phyloP scores from a whole-genome alignment of 1,139 yeast genomes.

The Geotrichum europaeum region DNA sequence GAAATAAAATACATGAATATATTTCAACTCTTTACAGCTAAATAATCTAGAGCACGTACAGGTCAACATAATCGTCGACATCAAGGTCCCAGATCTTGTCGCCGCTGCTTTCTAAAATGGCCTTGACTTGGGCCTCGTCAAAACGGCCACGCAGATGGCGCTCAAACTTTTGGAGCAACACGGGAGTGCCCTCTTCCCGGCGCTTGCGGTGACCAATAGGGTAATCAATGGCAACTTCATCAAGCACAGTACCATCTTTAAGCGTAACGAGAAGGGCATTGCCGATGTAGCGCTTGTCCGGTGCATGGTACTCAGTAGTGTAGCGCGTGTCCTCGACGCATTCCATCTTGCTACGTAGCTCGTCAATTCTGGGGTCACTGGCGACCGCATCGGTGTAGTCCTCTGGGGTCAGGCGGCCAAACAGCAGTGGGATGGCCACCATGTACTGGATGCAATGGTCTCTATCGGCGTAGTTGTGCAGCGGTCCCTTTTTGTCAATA shows the following conservation, averaged over 20 bases:
- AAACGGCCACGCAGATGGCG: conserved; percentile 46
- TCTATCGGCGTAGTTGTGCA: conserved; percentile 56
- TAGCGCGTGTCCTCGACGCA: conserved; percentile 47
- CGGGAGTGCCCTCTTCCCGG: conserved; percentile 54
- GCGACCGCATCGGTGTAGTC: conserved; percentile 51
- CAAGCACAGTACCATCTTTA: conserved; percentile 48
- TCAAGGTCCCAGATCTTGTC: conserved; percentile 39
- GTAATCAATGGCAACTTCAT: conserved; percentile 49
- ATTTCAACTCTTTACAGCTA: background rate
- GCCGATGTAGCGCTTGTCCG: conserved; percentile 52
- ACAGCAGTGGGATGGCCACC: conserved; percentile 51
- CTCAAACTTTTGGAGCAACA: conserved; percentile 45
- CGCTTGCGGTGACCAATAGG: conserved; percentile 55
- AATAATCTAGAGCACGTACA: conserved; percentile 34
- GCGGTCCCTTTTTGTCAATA: conserved; percentile 53
- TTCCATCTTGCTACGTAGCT: conserved; percentile 47
- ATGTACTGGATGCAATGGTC: conserved; percentile 60
- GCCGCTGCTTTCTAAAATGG: conserved; percentile 37
- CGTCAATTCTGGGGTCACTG: conserved; percentile 47
- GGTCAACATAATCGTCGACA: conserved; percentile 46
- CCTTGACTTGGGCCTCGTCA: conserved; percentile 35
- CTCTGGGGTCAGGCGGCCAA: conserved; percentile 51
- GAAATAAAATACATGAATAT: background rate
- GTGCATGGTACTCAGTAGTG: conserved; percentile 49
- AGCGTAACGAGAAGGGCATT: conserved; percentile 47